phyloP scores from a whole-genome alignment of 192 early-diverging fungal species.

The Coemansia sp. region DNA sequence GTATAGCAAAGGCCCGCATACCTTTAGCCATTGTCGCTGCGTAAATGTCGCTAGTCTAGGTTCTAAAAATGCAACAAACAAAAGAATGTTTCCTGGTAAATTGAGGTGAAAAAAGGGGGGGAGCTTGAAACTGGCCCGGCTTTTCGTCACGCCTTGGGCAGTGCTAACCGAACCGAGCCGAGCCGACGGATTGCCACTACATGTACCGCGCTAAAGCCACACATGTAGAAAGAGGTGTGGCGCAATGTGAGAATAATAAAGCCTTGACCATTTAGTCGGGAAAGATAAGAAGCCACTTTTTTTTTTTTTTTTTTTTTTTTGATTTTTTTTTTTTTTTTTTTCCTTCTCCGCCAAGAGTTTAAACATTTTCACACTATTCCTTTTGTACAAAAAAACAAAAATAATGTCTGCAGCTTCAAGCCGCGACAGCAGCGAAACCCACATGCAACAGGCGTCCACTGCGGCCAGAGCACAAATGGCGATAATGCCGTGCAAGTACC shows the following conservation, averaged over 20 bases:
- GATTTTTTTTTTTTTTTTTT: not conserved
- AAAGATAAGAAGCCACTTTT: no score
- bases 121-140: not conserved
- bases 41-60: not conserved
- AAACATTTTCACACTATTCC: not conserved
- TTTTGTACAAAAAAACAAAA: not conserved
- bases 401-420: not conserved
- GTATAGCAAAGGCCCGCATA: not conserved
- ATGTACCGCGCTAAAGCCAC: not conserved
- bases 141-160: not conserved
- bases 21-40: not conserved
- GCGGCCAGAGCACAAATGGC: not conserved
- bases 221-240: not conserved
- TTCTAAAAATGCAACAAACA: not conserved
- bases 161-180: not conserved
- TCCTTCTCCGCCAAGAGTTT: no score
- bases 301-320: not conserved
- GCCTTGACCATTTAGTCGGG: not conserved
- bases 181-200: no score
- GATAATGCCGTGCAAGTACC: conserved; percentile 46
- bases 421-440: not conserved
- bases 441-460: not conserved
- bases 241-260: not conserved
- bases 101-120: not conserved
- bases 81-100: not conserved